Evolutionary conservation across 805 yeast species (phyloP).

Genomic region (Ogataea allantospora): DNA sequence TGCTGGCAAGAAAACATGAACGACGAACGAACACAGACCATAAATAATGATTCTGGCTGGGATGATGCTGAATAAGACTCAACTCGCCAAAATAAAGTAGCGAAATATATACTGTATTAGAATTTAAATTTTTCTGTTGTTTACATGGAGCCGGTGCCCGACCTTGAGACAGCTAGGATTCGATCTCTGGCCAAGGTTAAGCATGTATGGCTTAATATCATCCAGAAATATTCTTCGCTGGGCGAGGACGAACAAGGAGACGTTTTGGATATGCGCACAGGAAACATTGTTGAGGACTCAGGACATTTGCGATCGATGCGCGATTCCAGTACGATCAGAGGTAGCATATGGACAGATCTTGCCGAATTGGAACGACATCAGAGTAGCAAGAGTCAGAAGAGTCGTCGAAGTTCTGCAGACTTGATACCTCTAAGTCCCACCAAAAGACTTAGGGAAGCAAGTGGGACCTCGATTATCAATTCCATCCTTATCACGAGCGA

Average conservation of each 20-base stretch:
- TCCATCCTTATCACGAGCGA: constrained; percentile 20
- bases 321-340: constrained; percentile 20
- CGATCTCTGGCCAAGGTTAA: constrained; percentile 23
- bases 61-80: constrained; percentile 1
- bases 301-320: constrained; percentile 62
- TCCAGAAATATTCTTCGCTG: constrained; percentile 48
- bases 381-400: constrained; percentile 4
- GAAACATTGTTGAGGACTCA: constrained; percentile 59
- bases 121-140: constrained; percentile 4
- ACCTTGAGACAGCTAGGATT: constrained; percentile 13
- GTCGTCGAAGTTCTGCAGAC: constrained; percentile 1
- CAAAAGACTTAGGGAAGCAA: constrained; percentile 7
- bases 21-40: constrained; percentile 38
- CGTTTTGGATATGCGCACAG: constrained; percentile 62
- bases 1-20: constrained; percentile 43
- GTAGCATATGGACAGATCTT: constrained; percentile 40
- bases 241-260: constrained; percentile 57
- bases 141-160: constrained; percentile 15
- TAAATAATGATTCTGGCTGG: constrained; percentile 30
- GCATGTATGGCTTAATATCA: constrained; percentile 49
- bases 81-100: neutral
- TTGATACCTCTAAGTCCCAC: constrained; percentile 5
- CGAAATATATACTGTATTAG: neutral
- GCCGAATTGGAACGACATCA: constrained; percentile 28
- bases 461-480: constrained; percentile 7